Base-by-base conservation (phyloP, 2,329 filamentous ascomycete genomes). In the Claviceps sp. region DNA sequence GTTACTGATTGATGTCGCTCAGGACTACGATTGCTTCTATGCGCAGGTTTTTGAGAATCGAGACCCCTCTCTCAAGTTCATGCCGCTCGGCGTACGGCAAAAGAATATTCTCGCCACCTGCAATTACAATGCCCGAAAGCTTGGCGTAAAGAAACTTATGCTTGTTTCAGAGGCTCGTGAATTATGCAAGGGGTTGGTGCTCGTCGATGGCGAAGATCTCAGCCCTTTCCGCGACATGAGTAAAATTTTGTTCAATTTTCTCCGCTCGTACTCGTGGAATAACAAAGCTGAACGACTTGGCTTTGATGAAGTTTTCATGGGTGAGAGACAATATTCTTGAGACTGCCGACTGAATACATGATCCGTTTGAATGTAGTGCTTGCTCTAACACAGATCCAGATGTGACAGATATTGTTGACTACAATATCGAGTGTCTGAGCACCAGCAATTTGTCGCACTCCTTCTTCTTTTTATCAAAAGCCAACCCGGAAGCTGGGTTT, bases 21-120 rank as follows among this genome's bases (percentile, higher is more conserved):
- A 85, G 81, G 82, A 87, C 67, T 87, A 89, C 65, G 87, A 91
- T 71, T 95, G 88, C 72, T 97, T 97, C 73, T 97, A 97, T 66
- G 90, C 90, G 22, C 88, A 89, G 48, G 89, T 93, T 8, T 84
- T 93, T 59, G 89, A 96, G 69, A 84, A 84, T 57, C 84, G 86
- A 63, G 82, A 86, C 57, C 88, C 89, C 0, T 72, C 76, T 2
- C 73, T 96, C 53, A 88, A 81, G 62, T 74, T 76, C 1, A 70
- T 85, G 17, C 88, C 89, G 6, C 72, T 97, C 38, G 90, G 89
- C 39, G 82, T 95, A 54, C 87, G 90, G 67, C 90, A 96, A 68
- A 96, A 96, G 69, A 87, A 89, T 64, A 95, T 96, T 52, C 76
- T 93, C 42, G 88, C 90, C 22, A 95, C 89, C 4, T 94, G 88